A percentile compares a stretch with the other conserved stretches of the same genome.
Evolutionary conservation across 768 basidiomycete genomes (phyloP).

Genomic region (Tulasnella sp.): DNA sequence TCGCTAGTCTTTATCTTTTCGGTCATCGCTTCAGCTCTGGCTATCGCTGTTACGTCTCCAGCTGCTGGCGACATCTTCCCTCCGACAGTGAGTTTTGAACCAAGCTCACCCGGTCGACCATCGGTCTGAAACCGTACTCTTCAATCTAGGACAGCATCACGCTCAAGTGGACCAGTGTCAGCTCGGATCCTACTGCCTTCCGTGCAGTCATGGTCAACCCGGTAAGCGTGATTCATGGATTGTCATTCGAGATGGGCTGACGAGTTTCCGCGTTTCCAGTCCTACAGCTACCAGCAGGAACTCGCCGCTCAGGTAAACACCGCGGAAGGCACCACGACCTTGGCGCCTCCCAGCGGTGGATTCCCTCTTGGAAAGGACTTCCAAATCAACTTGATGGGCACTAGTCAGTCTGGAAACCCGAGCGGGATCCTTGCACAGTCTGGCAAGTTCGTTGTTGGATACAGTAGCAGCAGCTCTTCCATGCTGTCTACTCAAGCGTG

Average conservation of each 20-base stretch:
- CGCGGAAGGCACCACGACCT: too few relatives aligned
- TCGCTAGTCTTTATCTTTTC: slow-evolving; percentile 3
- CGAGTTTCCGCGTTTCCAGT: background rate
- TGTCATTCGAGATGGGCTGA: background rate
- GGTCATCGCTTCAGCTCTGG: background rate
- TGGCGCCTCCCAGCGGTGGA: background rate
- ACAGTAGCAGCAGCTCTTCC: background rate
- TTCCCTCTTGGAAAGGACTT: slow-evolving; percentile 1
- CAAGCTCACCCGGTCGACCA: background rate
- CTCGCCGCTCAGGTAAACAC: background rate
- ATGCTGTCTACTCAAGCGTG: background rate
- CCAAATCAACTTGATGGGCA: background rate
- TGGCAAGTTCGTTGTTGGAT: background rate
- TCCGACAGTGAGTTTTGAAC: background rate
- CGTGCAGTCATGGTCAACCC: background rate
- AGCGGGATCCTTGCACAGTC: slow-evolving; percentile 9
- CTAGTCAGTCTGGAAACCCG: background rate
- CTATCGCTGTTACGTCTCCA: slow-evolving; percentile 1
- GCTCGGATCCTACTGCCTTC: slow-evolving; percentile 5
- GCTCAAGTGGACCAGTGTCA: slow-evolving; percentile 6
- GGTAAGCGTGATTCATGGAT: background rate
- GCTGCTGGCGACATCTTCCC: background rate
- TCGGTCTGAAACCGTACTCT: background rate
- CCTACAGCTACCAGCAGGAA: background rate
- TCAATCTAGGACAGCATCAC: background rate